A percentile compares a stretch with the other conserved stretches of the same genome.
Conservation (phyloP, 192 early-diverging fungal genomes). For the Kappamyces sp. region DNA sequence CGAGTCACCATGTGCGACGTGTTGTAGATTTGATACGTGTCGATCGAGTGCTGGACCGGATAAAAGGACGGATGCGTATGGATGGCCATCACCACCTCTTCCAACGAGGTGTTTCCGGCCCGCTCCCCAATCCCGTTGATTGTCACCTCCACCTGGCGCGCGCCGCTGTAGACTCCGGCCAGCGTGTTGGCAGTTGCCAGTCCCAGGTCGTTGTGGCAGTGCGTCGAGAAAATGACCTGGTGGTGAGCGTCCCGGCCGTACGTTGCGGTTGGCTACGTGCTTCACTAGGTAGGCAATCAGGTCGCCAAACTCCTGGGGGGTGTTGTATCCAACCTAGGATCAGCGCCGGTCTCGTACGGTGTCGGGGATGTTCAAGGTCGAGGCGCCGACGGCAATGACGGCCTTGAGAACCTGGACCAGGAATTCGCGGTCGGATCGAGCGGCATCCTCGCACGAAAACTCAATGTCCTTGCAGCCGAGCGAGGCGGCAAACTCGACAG, state of each 20-base stretch:
- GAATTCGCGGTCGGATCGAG: slow-evolving; percentile 83
- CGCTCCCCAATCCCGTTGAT: slow-evolving; percentile 99
- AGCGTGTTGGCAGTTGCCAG: slow-evolving; percentile 95
- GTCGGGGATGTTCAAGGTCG: slow-evolving; percentile 96
- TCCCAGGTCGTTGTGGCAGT: slow-evolving; percentile 97
- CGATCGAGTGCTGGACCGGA: slow-evolving; percentile 86
- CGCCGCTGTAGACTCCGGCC: slow-evolving; percentile 82
- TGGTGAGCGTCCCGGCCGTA: slow-evolving; percentile 41
- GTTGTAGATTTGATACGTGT: slow-evolving; percentile 79
- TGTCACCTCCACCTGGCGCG: slow-evolving; percentile 93
- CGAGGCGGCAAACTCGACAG: slow-evolving; percentile 71
- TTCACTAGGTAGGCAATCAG: slow-evolving; percentile 76
- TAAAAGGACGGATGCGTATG: slow-evolving; percentile 85
- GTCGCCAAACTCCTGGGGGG: slow-evolving; percentile 80
- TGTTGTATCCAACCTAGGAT: slow-evolving; percentile 72
- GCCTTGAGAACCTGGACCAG: slow-evolving; percentile 72
- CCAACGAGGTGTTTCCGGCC: slow-evolving; percentile 91
- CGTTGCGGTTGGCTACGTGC: slow-evolving; percentile 59
- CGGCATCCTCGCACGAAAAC: slow-evolving; percentile 94
- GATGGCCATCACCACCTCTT: slow-evolving; percentile 93
- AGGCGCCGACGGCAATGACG: slow-evolving; percentile 81
- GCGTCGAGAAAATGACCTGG: slow-evolving; percentile 79
- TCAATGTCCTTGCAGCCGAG: slow-evolving; percentile 82
- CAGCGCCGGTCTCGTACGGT: slow-evolving; percentile 42
- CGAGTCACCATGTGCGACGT: slow-evolving; percentile 85